Base-by-base conservation (phyloP, 2,329 filamentous ascomycete genomes). In the Myriosclerotinia duriaeana region DNA sequence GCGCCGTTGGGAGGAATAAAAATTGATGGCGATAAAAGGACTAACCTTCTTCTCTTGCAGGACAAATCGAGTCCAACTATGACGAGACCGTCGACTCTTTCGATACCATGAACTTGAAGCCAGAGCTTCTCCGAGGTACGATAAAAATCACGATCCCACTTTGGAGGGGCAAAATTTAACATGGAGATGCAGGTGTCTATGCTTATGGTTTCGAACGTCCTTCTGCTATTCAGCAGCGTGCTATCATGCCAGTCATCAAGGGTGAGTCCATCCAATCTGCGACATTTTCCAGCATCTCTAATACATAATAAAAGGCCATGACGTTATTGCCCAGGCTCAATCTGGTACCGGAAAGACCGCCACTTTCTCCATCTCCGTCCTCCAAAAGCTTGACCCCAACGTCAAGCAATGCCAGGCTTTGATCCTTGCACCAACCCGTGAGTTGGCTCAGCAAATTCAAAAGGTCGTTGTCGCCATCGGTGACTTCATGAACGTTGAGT, bases 1-100 rank as follows among this genome's bases (percentile, higher is more conserved):
- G 64, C 54, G 38, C 22, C 20, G 12, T 6, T 22, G 54, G 30
- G 36, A 22, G 36, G 38, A 12, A 9, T 6, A 61, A 53, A 53
- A 34, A 26, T n/a, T 30, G 38, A 36, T 53, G 34, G 44, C 5
- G n/a, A 44, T 34, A 9, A 6, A 5, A 34, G 38, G 12, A 53
- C 64, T 65, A 11, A 65, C 38, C 48, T 70, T 66, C 50, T 66
- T 62, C 68, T 70, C 61, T 50, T 46, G 77, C 80, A 97, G 94
- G 90, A 83, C 93, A 96, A 85, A 99, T 99, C 87, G 96, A 99
- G 88, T 97, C 93, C 80, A 99, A 99, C 92, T 99, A 98, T 85
- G 95, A 99, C 87, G 93, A 98, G 88, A 93, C 94, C 78, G 94
- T 95, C 82, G 96, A 99, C 84, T 97, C 93, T 70, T 99, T 99